Conservation (phyloP, 306 rosid species). For the Castanea crenata region DNA sequence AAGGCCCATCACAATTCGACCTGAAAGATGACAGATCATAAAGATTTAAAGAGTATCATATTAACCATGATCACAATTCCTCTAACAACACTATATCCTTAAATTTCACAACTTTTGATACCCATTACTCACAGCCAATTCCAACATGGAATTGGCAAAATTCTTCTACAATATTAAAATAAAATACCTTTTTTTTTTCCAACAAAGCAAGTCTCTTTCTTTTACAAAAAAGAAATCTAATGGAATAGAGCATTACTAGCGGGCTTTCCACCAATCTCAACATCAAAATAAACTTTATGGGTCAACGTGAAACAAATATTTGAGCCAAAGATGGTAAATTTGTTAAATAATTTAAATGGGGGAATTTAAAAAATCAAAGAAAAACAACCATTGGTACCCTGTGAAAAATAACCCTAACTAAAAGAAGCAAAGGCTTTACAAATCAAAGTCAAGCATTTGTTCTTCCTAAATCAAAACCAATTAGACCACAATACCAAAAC, state of each 20-base stretch:
- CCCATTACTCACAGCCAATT: background rate
- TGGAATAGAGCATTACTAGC: slow-evolving; percentile 48
- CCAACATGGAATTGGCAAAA: background rate
- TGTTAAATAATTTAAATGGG: no score
- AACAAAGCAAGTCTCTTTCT: background rate
- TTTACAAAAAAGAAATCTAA: background rate
- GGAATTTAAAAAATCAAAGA: no score
- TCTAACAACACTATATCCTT: no score
- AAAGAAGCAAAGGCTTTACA: no score
- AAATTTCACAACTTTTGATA: background rate
- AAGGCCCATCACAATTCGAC: slow-evolving; percentile 86
- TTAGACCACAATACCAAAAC: no score
- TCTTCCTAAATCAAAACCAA: no score
- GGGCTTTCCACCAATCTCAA: slow-evolving; percentile 74
- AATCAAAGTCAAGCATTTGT: no score
- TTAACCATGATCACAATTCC: background rate
- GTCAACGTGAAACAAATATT: slow-evolving; percentile 29
- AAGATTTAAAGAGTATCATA: slow-evolving; percentile 3
- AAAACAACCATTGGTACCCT: no score
- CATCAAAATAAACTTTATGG: slow-evolving; percentile 80
- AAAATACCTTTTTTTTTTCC: background rate
- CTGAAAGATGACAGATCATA: slow-evolving; percentile 43
- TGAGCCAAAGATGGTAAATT: no score
- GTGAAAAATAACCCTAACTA: no score
- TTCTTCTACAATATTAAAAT: background rate